Conservation (phyloP, 257 asterid genomes). For the Solanum ossicruentum region DNA sequence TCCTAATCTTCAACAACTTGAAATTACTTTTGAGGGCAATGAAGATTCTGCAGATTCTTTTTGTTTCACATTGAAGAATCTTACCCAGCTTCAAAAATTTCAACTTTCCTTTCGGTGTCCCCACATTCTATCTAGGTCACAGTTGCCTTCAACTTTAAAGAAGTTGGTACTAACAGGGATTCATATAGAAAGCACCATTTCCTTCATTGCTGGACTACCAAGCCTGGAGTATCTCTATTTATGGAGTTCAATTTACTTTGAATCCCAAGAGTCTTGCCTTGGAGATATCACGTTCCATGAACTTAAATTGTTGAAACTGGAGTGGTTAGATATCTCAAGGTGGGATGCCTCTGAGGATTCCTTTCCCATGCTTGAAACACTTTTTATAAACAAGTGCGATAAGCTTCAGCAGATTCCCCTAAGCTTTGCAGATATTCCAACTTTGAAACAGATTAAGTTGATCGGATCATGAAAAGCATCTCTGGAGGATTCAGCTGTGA, state of each 20-base stretch:
- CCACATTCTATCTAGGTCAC: neutral
- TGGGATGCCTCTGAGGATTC: neutral
- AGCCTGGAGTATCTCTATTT: neutral
- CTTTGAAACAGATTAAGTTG: neutral
- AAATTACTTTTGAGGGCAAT: too few relatives aligned
- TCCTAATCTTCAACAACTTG: neutral
- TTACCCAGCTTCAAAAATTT: neutral
- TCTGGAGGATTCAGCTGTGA: neutral
- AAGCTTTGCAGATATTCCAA: neutral
- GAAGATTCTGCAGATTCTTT: neutral
- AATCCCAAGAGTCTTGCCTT: too few relatives aligned
- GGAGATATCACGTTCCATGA: neutral
- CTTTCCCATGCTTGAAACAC: neutral
- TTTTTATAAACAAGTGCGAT: neutral
- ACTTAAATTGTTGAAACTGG: neutral
- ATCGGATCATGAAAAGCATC: neutral
- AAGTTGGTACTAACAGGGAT: neutral
- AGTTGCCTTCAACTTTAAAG: neutral
- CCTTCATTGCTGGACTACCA: neutral
- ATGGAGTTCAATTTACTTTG: too few relatives aligned
- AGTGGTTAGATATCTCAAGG: neutral
- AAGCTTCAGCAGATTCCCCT: neutral
- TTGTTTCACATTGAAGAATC: neutral
- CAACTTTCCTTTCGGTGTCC: fast-evolving
- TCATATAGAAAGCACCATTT: too few relatives aligned